Conservation (phyloP, 805 yeast species). For the Cyberlindnera americana region DNA sequence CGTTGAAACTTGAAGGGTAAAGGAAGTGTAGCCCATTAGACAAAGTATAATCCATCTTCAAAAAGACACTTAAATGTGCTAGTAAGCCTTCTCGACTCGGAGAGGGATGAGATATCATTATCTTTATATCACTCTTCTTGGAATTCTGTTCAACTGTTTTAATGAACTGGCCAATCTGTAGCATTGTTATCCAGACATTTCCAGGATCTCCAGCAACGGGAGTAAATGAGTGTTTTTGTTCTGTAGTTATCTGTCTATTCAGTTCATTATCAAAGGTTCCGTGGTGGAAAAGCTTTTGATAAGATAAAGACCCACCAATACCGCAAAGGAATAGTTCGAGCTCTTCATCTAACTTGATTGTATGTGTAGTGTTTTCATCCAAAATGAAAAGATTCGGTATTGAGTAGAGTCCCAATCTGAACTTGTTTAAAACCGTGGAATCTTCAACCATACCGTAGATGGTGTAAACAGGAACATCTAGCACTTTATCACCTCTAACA, state of each 20-base stretch:
- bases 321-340: constrained; percentile 57
- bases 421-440: constrained; percentile 58
- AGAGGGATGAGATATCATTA: constrained; percentile 66
- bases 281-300: constrained; percentile 64
- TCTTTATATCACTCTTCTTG: constrained; percentile 46
- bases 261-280: constrained; percentile 38
- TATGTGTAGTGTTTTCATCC: constrained; percentile 52
- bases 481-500: constrained; percentile 38
- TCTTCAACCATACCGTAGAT: constrained; percentile 79
- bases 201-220: constrained; percentile 64
- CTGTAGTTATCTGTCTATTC: constrained; percentile 13
- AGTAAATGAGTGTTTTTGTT: constrained; percentile 29
- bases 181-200: constrained; percentile 67
- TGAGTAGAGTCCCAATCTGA: constrained; percentile 48
- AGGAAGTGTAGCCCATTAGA: constrained; percentile 72
- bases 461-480: constrained; percentile 66
- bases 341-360: constrained; percentile 35
- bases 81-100: constrained; percentile 67
- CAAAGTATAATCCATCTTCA: constrained; percentile 69
- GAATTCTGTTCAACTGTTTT: constrained; percentile 41
- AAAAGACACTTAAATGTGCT: constrained; percentile 60
- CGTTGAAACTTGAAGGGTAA: constrained; percentile 68
- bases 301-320: constrained; percentile 66
- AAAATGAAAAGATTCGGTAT: constrained; percentile 58
- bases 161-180: constrained; percentile 66